Evolutionary conservation across 306 rosid species (phyloP), one percentile per base, ranked within the genome.

Genomic region (Sicyos baderoa): DNA sequence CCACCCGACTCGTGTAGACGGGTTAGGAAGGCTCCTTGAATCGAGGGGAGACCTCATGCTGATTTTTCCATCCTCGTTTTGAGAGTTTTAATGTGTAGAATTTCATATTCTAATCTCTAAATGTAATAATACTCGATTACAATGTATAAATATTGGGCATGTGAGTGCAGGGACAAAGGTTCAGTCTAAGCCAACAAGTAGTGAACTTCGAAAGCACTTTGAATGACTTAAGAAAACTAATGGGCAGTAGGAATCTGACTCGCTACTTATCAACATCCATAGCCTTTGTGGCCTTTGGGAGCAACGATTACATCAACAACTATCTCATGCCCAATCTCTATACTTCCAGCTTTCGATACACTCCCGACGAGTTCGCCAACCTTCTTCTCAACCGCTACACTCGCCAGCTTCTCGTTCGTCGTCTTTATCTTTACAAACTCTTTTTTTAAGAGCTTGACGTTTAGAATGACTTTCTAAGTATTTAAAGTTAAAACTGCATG

Each of bases 241-340:
- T 85, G 84, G 75, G 79, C 62, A 80, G 3, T 53, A 60, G 70
- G 7, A 9, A 71, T 61, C 21, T 86, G 73, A 77, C 37, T 44
- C 77, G 71, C 66, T 75, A 51, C 57, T 54, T 88, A 10, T 83
- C 82, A 1, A 85, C 72, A 53, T 82, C 90, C 6, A 80, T 83
- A 27, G 80, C 82, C 10, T 18, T 85, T 48, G 32, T 83, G 51
- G 88, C 72, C 29, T 75, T 71, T 18, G 95, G 97, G 73, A 90
- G 79, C 85, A 90, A 83, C 59, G 95, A 90, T 78, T 90, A 90
- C 87, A 37, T 90, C 75, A 86, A 84, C 83, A 90, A 90, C 76
- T 90, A 90, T 75, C 82, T 90, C n/a, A 0, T 80, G 55, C 90
- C 91, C 9, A 18, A 64, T 15, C 23, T 84, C 0, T 89, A 87